A percentile compares a stretch with the other conserved stretches of the same genome.
Conservation (phyloP, 2,329 filamentous ascomycete species). For the Stachybotrys echinatus region DNA sequence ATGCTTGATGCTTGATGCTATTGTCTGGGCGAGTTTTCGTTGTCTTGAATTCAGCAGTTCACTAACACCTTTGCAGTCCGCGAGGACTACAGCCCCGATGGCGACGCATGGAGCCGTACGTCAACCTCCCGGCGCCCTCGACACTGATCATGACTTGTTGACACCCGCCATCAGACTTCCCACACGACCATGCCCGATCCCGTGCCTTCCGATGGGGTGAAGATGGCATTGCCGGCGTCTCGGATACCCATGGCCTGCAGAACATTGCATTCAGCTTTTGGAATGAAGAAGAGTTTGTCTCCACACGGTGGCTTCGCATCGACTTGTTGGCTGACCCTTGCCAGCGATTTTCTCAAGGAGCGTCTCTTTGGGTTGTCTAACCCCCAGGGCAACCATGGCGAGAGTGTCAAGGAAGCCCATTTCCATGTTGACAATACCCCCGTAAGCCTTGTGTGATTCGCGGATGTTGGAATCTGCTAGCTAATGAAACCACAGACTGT, state of each 20-base stretch:
- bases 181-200: constrained; percentile 85
- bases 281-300: constrained; percentile 84
- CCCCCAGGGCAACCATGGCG: constrained; percentile 93
- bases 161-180: constrained; percentile 65
- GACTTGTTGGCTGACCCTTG: constrained; percentile 29
- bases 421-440: constrained; percentile 96
- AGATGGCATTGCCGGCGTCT: constrained; percentile 93
- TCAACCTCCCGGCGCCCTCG: constrained; percentile 17
- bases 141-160: constrained; percentile 10
- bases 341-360: constrained; percentile 87
- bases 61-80: constrained; percentile 48
- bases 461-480: constrained; percentile 16
- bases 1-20: background rate
- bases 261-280: constrained; percentile 96
- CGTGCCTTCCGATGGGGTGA: constrained; percentile 93
- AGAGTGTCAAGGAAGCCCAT: constrained; percentile 94
- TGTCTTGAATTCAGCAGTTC: background rate
- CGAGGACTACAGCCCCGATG: constrained; percentile 85
- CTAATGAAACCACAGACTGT: constrained; percentile 33
- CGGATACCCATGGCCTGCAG: constrained; percentile 80
- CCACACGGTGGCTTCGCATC: background rate
- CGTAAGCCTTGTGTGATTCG: constrained; percentile 25
- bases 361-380: constrained; percentile 93
- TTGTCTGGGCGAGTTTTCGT: background rate
- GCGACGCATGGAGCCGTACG: constrained; percentile 94